Base-by-base conservation (phyloP, 2,329 filamentous ascomycete genomes). In the Claviceps sp. region DNA sequence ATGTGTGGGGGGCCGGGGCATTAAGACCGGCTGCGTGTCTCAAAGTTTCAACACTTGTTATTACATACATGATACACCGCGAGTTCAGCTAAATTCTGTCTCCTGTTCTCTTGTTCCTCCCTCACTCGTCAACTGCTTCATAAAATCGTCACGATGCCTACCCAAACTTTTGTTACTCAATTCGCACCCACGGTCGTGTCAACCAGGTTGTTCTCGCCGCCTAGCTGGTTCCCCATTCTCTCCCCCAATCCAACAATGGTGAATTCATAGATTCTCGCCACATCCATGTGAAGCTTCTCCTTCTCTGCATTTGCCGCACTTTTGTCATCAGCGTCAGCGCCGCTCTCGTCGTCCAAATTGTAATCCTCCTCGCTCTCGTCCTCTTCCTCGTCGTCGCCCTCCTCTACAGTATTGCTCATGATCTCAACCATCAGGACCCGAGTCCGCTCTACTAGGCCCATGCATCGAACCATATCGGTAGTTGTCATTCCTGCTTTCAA, bases 401-500 rank as follows among this genome's bases (percentile, higher is more conserved):
- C 70, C n/a, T 53, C 49, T 0, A 53, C 55, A 4, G 59, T 60
- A 22, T 56, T 72, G 54, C 75, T 78, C 71, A 88, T 76, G 16
- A 82, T 76, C 53, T 86, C 81, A 1, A 88, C 79, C 52, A 91
- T 79, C 5, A 80, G 66, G 7, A 88, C 69, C 26, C 90, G 76
- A 16, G 85, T 86, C 57, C 83, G 78, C 62, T 94, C 86, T 0
- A 89, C 86, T 34, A 94, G 71, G 61, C 86, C 87, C 62, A 86
- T 85, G 56, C 90, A 85, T 42, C 91, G 79, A 7, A 97, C 88
- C 75, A 93, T 95, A 64, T 96, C 88, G 0, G 86, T 91, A 17
- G 68, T 72, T 1, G 82, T 88, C 72, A 87, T 83, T 1, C 87
- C 84, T 0, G 82, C 79, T 1, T 73, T 67, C 5, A 74, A 69